Evolutionary conservation across 257 asterid species (phyloP), one percentile per base, ranked within the genome.

Genomic region (Nicotiana paniculata): DNA sequence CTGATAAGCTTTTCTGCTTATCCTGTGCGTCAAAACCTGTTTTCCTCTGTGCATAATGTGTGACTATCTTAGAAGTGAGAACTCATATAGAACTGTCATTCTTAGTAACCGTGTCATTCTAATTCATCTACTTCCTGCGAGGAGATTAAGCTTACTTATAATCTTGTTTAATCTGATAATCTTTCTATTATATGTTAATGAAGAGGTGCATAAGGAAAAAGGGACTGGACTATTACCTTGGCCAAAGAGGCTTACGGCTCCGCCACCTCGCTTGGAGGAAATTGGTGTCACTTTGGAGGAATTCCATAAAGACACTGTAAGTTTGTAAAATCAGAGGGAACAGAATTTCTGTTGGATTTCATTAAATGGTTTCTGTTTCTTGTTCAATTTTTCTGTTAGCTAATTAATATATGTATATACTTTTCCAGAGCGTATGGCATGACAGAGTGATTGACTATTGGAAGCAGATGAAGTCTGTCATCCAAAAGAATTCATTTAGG

Each of bases 161-260:
- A 32, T 13, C 24, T 8, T 43, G 0, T 65, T n/a, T 53, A 48
- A 15, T 75, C 28, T 51, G 63, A 51, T 75, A 75, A 75, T 5
- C 30, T 75, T 15, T 30, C 39, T 75, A 28, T 75, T 28, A 75
- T 59, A 48, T 80, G 84, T 18, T 81, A 77, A 69, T 79, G 80
- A 88, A 96, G 98, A 90, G 89, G 89, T 91, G 93, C 97, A 96
- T 77, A 88, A 64, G 88, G 96, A 83, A 51, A 94, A 86, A 86
- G 95, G 97, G 69, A 91, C 91, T 51, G 96, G 94, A 86, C 86
- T 95, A 68, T 88, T 88, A 86, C 96, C 98, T 81, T 95, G 98
- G 99, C 99, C 99, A 53, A 89, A 21, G 54, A 89, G 99, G 92
- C 97, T 96, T 84, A 86, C 83, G 59, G 88, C 94, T 58, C 81